Conservation (phyloP, 352 stramenopile genomes). For the Phytophthora pseudosyringae region DNA sequence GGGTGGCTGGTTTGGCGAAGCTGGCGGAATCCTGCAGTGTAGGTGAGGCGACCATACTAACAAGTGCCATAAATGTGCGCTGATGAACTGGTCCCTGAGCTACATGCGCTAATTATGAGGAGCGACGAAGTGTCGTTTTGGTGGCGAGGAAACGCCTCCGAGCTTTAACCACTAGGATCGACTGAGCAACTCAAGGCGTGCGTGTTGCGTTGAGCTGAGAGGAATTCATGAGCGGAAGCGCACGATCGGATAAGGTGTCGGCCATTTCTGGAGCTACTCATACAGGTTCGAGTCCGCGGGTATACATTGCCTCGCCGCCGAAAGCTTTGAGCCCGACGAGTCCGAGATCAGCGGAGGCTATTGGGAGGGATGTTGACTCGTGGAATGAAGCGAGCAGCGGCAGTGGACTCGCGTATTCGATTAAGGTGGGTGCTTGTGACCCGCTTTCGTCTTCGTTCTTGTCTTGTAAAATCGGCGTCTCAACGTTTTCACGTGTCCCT, state of each 20-base stretch:
- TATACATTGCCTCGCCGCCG: constrained; percentile 12
- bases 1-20: not conserved
- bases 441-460: not conserved
- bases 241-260: constrained; percentile 24
- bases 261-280: constrained; percentile 15
- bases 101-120: constrained; percentile 27
- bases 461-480: not conserved
- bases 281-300: constrained; percentile 19
- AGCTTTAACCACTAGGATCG: constrained; percentile 4
- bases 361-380: not conserved
- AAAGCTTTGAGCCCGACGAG: constrained; percentile 16
- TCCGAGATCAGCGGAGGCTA: constrained; percentile 8
- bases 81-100: not conserved
- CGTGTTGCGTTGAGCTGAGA: not conserved
- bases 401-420: constrained; percentile 24
- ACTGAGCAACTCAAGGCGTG: constrained; percentile 4
- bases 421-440: constrained; percentile 26
- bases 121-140: constrained; percentile 3
- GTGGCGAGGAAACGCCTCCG: constrained; percentile 23
- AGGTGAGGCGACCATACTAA: constrained; percentile 10
- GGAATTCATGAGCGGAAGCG: constrained; percentile 20
- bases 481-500: constrained; percentile 4
- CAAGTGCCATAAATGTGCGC: constrained; percentile 13
- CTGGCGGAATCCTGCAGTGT: constrained; percentile 1
- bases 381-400: constrained; percentile 21